Percentiles rank a stretch among this genome's conserved stretches.
Conservation (phyloP, 225 moss, liverwort and hornwort genomes). For the Physcomitrellopsis africana region DNA sequence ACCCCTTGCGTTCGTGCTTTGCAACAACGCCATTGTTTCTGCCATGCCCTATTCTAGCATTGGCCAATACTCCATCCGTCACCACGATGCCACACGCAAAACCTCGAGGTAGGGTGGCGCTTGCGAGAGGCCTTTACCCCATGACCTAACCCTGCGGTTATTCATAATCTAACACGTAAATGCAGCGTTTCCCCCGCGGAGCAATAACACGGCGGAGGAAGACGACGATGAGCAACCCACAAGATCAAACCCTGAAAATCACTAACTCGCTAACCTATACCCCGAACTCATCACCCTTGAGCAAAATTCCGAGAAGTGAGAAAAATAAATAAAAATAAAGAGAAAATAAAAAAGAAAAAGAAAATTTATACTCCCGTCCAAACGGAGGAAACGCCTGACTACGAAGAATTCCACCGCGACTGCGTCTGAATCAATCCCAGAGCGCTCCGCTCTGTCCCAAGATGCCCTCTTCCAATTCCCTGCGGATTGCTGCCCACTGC, state of each 20-base stretch:
- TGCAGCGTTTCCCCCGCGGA: background rate
- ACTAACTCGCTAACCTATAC: background rate
- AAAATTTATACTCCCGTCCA: background rate
- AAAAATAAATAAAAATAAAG: too few species aligned
- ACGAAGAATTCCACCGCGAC: constrained; percentile 13
- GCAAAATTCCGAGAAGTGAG: too few species aligned
- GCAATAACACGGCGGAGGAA: background rate
- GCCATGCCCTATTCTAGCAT: constrained; percentile 33
- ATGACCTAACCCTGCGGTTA: constrained; percentile 33
- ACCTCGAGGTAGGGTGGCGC: constrained; percentile 10
- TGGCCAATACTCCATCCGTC: constrained; percentile 3
- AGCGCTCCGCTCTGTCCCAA: background rate
- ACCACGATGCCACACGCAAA: background rate
- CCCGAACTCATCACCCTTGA: background rate
- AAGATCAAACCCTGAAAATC: constrained; percentile 33
- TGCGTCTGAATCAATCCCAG: constrained; percentile 14
- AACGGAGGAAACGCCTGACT: background rate
- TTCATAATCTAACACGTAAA: constrained; percentile 22
- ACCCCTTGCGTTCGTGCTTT: background rate
- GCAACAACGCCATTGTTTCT: constrained; percentile 21
- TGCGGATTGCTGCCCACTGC: background rate
- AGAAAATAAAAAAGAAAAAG: background rate
- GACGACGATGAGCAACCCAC: background rate
- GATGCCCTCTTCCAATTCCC: background rate
- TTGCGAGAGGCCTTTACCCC: constrained; percentile 8